A percentile compares a stretch with the other conserved stretches of the same genome.
These are phyloP conservation scores for Roridomyces roridus DNA, from an alignment of 768 basidiomycete genomes.

Conservation along the genomic window DNA sequence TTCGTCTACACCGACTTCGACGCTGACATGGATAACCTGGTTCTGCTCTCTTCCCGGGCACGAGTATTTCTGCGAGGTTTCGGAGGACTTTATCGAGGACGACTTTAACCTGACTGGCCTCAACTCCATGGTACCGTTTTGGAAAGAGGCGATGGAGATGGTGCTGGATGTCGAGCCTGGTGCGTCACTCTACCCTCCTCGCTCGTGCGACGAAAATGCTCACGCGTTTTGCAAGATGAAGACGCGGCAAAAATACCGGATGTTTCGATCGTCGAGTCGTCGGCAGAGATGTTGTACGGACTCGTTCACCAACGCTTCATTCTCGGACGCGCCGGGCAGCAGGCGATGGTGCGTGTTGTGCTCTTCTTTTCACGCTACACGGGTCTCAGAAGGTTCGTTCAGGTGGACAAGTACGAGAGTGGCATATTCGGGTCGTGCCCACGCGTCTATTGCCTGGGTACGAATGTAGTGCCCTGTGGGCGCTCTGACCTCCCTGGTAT, in stretches of 20 bases:
- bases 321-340: conserved; percentile 90
- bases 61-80: conserved; percentile 98
- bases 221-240: conserved; percentile 63
- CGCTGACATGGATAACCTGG: conserved; percentile 95
- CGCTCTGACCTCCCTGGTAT: conserved; percentile 94
- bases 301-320: conserved; percentile 98
- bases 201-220: too few species aligned
- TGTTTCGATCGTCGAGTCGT: conserved; percentile 97
- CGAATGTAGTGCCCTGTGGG: conserved; percentile 93
- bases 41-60: conserved; percentile 95
- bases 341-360: conserved; percentile 79
- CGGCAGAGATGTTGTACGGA: conserved; percentile 96
- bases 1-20: conserved; percentile 89
- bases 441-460: conserved; percentile 89
- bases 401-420: conserved; percentile 97
- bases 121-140: conserved; percentile 96
- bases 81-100: conserved; percentile 99
- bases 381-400: conserved; percentile 18
- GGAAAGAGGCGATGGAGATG: conserved; percentile 99
- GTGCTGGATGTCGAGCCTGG: conserved; percentile 99
- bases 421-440: conserved; percentile 94
- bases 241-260: conserved; percentile 97
- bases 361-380: conserved; percentile 12
- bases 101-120: conserved; percentile 98
- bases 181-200: conserved; percentile 44